Conservation (phyloP, 2,329 filamentous ascomycete species). For the Calonectria henricotiae region DNA sequence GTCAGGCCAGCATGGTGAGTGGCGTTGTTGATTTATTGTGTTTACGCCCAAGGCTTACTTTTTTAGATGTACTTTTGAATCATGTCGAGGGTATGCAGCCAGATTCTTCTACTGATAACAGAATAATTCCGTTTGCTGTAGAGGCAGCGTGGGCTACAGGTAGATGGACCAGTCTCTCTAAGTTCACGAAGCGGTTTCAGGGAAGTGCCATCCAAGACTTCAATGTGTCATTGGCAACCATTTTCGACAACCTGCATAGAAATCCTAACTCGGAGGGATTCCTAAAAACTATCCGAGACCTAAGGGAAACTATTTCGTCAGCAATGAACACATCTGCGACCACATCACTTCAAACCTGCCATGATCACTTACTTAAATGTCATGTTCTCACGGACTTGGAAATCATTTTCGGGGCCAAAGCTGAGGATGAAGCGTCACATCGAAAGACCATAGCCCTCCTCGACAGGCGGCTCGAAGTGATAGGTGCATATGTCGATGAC, state of each 20-base stretch:
- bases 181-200: slow-evolving; percentile 73
- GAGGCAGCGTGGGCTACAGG: slow-evolving; percentile 94
- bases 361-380: slow-evolving; percentile 87
- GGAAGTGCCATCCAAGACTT: slow-evolving; percentile 75
- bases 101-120: slow-evolving; percentile 69
- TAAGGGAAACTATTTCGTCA: slow-evolving; percentile 81
- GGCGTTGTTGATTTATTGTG: slow-evolving; percentile 57
- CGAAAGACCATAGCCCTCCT: slow-evolving; percentile 62
- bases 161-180: slow-evolving; percentile 83
- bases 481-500: slow-evolving; percentile 91
- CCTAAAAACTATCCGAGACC: slow-evolving; percentile 70
- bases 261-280: slow-evolving; percentile 69
- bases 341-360: slow-evolving; percentile 85
- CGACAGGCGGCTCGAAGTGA: slow-evolving; percentile 85
- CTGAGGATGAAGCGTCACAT: slow-evolving; percentile 61
- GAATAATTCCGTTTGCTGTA: slow-evolving; percentile 85
- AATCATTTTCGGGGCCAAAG: slow-evolving; percentile 73
- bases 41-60: slow-evolving; percentile 44
- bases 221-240: slow-evolving; percentile 81
- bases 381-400: slow-evolving; percentile 93
- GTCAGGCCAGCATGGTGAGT: slow-evolving; percentile 91
- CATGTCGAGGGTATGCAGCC: slow-evolving; percentile 85
- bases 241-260: slow-evolving; percentile 74
- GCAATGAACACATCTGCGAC: slow-evolving; percentile 85
- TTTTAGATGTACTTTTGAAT: slow-evolving; percentile 84